Base-by-base conservation (phyloP, 192 early-diverging fungal genomes). In the Entrophospora sp. region DNA sequence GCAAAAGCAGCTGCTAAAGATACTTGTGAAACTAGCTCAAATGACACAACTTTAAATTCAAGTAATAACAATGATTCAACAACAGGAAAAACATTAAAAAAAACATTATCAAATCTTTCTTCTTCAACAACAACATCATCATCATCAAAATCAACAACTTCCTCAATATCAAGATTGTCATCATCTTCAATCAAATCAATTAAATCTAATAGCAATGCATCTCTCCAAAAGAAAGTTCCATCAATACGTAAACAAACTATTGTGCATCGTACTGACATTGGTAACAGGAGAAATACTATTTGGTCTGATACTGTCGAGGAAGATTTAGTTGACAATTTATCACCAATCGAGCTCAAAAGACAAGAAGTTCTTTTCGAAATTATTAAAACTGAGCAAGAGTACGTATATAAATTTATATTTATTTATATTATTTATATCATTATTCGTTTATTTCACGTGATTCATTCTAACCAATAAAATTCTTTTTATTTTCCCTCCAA, bases 311-410 rank as follows among this genome's bases (percentile, higher is more conserved):
- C 48, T 22, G 64, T 66, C 43, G 52, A 66, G 0, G 38, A 12
- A 6, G 64, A 66, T 3, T 27, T 66, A 2, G 51, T 55, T 1
- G 36, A 28, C 1, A 51, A 66, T 28, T 76, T 90, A 37, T 66
- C 73, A 64, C 75, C 80, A 59, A 73, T 76, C 32, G 87, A 88
- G 37, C 76, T 88, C 9, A 79, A 87, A 68, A 71, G 91, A 45
- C 91, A 93, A 62, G 91, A 93, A 70, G 82, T 93, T 13, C 87
- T 93, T 44, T 85, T 81, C 66, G 91, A 93, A 68, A 86, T 91
- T 2, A 76, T 88, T 22, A 73, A 76, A 60, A 93, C 91, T 2
- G 91, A 93, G 71, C 72, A 32, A 27, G 64, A 66, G 64, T 66
- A 32, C 52, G 51, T 66, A 40, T 30, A 25, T 28, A 22, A 13